A percentile compares a stretch with the other conserved stretches of the same genome.
These are phyloP conservation scores for Penicillium crustosum DNA, from an alignment of 2,329 filamentous ascomycete genomes.

Conservation along the genomic window DNA sequence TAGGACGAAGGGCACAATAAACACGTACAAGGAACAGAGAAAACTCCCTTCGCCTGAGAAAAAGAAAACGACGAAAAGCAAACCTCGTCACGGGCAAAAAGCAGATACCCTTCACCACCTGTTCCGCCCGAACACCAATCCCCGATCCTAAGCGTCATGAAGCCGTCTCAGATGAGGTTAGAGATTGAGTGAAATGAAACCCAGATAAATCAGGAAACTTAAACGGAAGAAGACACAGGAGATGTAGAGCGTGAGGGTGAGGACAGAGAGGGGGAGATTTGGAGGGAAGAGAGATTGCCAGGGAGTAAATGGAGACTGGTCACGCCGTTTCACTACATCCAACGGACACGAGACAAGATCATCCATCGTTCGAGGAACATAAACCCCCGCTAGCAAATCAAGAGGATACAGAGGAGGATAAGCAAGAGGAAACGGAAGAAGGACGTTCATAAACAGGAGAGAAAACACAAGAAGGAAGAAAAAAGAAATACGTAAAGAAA, in stretches of 20 bases:
- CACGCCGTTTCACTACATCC: slow-evolving; percentile 34
- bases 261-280: slow-evolving; percentile 3
- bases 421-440: slow-evolving; percentile 18
- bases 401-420: slow-evolving; percentile 12
- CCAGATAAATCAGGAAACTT: slow-evolving; percentile 25
- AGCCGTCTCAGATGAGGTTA: slow-evolving; percentile 26
- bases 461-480: slow-evolving; percentile 20
- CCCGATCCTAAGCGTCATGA: slow-evolving; percentile 25
- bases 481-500: slow-evolving; percentile 23
- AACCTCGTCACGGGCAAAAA: slow-evolving; percentile 25
- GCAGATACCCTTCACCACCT: slow-evolving; percentile 24
- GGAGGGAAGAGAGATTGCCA: slow-evolving; percentile 15
- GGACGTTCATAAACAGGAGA: slow-evolving; percentile 26
- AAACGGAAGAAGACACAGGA: slow-evolving; percentile 25
- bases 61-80: slow-evolving; percentile 23
- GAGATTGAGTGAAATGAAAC: slow-evolving; percentile 30
- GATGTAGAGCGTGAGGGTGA: slow-evolving; percentile 37
- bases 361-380: slow-evolving; percentile 8
- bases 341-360: slow-evolving; percentile 24
- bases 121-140: slow-evolving; percentile 32
- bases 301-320: slow-evolving; percentile 19
- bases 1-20: slow-evolving; percentile 25
- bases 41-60: slow-evolving; percentile 30
- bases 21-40: slow-evolving; percentile 32
- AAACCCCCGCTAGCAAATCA: slow-evolving; percentile 16